These are phyloP conservation scores for Leccinellum rugosiceps DNA, from an alignment of 768 basidiomycete species.

Conservation along the genomic window DNA sequence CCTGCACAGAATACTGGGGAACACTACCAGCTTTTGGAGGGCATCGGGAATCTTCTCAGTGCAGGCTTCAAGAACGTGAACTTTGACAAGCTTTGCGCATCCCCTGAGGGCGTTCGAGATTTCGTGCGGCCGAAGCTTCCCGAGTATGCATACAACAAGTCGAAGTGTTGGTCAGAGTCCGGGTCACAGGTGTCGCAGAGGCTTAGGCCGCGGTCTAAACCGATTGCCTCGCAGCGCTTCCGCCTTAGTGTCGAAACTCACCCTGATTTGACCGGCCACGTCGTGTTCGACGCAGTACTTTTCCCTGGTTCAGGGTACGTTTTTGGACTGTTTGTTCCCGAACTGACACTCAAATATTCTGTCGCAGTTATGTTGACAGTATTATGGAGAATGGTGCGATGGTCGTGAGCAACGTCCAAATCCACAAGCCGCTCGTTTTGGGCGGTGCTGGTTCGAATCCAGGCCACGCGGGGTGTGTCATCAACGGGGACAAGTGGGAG, in stretches of 20 bases:
- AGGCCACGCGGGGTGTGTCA: slow-evolving; percentile 25
- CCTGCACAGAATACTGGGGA: slow-evolving; percentile 33
- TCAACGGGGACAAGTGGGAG: slow-evolving; percentile 25
- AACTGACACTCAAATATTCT: neutral
- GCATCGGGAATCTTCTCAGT: slow-evolving; percentile 30
- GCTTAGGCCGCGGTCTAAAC: slow-evolving; percentile 29
- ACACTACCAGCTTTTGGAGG: slow-evolving; percentile 32
- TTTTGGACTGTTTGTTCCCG: slow-evolving; percentile 14
- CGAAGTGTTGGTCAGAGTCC: slow-evolving; percentile 27
- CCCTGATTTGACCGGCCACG: slow-evolving; percentile 41
- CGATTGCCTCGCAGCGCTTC: slow-evolving; percentile 35
- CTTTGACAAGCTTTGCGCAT: slow-evolving; percentile 26
- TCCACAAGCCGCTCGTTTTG: slow-evolving; percentile 31
- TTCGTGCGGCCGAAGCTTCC: slow-evolving; percentile 28
- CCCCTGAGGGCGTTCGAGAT: slow-evolving; percentile 15
- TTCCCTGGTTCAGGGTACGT: slow-evolving; percentile 42
- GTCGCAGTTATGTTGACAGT: slow-evolving; percentile 24
- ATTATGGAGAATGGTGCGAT: slow-evolving; percentile 34
- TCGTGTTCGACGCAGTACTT: slow-evolving; percentile 43
- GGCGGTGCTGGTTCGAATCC: slow-evolving; percentile 12
- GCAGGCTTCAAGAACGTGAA: slow-evolving; percentile 30
- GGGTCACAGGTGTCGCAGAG: slow-evolving; percentile 22
- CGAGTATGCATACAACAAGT: slow-evolving; percentile 30
- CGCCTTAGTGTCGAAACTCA: slow-evolving; percentile 33
- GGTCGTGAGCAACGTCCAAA: slow-evolving; percentile 23